phyloP scores from a whole-genome alignment of 352 stramenopile species.

The Pythium grandisporangium region DNA sequence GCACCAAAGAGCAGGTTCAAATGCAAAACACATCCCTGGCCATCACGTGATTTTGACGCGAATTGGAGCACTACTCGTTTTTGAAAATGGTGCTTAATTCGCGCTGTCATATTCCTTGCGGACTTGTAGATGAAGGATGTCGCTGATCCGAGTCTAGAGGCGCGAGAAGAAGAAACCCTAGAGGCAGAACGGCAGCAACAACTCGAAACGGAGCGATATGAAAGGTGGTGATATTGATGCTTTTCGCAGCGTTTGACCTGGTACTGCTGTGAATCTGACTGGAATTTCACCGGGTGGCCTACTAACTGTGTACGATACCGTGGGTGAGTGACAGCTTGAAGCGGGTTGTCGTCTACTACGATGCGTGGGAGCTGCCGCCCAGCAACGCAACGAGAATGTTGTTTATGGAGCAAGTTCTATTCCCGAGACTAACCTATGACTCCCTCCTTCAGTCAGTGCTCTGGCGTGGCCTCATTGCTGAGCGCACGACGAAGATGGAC shows the following conservation, averaged over 20 bases:
- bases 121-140: constrained; percentile 25
- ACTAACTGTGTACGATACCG: too few species aligned
- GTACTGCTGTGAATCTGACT: too few species aligned
- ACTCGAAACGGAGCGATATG: constrained; percentile 42
- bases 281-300: too few species aligned
- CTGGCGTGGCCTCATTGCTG: constrained; percentile 66
- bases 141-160: constrained; percentile 32
- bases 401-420: constrained; percentile 83
- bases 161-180: constrained; percentile 32
- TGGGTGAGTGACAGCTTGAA: constrained; percentile 47
- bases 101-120: background rate
- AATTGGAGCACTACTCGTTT: too few species aligned
- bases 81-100: background rate
- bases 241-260: too few species aligned
- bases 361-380: constrained; percentile 79
- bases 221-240: constrained; percentile 20
- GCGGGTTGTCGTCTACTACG: constrained; percentile 73
- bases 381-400: constrained; percentile 60
- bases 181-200: constrained; percentile 34
- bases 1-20: constrained; percentile 13
- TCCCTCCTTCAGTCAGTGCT: constrained; percentile 48
- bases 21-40: too few species aligned
- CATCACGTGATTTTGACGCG: too few species aligned
- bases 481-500: constrained; percentile 81
- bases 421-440: constrained; percentile 70